These are phyloP conservation scores for Abrus pulchellus DNA, from an alignment of 306 rosid genomes.

Conservation along the genomic window DNA sequence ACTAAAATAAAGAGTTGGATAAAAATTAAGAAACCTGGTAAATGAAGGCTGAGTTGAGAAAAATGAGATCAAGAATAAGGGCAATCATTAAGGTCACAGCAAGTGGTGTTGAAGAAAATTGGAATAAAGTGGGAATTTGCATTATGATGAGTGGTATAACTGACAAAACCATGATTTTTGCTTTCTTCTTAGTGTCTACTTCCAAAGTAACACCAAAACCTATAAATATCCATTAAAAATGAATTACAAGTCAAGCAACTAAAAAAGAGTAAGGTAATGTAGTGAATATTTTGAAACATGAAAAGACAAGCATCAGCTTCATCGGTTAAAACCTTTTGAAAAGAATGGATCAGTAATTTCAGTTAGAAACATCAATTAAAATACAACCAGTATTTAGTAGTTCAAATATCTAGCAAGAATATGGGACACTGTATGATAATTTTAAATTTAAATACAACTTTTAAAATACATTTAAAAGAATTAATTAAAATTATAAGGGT, in stretches of 20 bases:
- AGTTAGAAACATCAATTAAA: no score
- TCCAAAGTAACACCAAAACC: conserved; percentile 55
- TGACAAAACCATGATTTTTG: conserved; percentile 54
- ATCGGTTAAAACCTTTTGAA: no score
- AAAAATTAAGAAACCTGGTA: conserved; percentile 52
- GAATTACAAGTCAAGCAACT: neutral
- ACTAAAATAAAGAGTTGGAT: neutral
- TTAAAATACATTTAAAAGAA: no score
- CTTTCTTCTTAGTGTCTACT: conserved; percentile 46
- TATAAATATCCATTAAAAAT: neutral
- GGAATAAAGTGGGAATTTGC: conserved; percentile 52
- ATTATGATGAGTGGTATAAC: conserved; percentile 51
- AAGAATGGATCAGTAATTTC: no score
- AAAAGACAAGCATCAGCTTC: no score
- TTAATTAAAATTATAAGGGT: no score
- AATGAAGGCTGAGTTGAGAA: conserved; percentile 44
- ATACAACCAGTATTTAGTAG: no score
- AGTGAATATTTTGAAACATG: no score
- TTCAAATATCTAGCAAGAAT: no score
- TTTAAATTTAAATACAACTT: no score
- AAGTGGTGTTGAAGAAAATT: conserved; percentile 13
- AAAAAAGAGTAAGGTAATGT: neutral
- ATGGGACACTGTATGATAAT: no score
- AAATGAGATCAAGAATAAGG: conserved; percentile 43
- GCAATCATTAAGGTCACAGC: conserved; percentile 48